Percentiles rank a stretch among this genome's conserved stretches.
Evolutionary conservation across 202 grass and related monocot species (phyloP).

Genomic region (Cymbopogon flexuosus): DNA sequence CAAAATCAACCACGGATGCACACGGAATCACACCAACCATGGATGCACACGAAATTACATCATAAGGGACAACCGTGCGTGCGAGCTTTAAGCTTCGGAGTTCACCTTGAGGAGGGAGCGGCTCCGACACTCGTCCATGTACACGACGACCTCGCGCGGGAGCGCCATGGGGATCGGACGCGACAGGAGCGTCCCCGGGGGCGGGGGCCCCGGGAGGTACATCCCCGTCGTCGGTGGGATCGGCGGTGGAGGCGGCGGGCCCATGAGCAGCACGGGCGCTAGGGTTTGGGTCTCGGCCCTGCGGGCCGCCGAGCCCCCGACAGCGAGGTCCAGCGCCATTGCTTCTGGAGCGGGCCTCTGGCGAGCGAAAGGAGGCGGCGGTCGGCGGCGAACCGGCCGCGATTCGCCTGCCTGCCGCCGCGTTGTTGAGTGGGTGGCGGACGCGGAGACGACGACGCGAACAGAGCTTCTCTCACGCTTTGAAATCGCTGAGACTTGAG

Average conservation of each 20-base stretch:
- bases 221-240: conserved; percentile 25
- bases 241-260: conserved; percentile 39
- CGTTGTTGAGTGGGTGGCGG: neutral
- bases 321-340: conserved; percentile 23
- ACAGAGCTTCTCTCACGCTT: conserved; percentile 16
- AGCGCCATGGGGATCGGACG: conserved; percentile 23
- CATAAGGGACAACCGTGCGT: neutral
- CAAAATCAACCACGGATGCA: conserved; percentile 23
- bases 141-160: neutral
- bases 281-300: conserved; percentile 26
- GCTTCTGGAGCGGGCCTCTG: neutral
- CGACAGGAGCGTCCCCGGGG: neutral
- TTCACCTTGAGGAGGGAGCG: conserved; percentile 44
- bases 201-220: conserved; percentile 25
- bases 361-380: neutral
- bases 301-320: conserved; percentile 1
- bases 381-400: neutral
- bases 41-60: neutral
- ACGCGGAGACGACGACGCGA: conserved; percentile 16
- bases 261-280: neutral
- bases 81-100: conserved; percentile 1
- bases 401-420: neutral
- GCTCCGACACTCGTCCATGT: conserved; percentile 28
- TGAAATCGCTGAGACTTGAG: conserved; percentile 26
- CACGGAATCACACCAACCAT: conserved; percentile 6